Conservation (phyloP, 129 eudicot genomes). For the Artemisia tridentata region DNA sequence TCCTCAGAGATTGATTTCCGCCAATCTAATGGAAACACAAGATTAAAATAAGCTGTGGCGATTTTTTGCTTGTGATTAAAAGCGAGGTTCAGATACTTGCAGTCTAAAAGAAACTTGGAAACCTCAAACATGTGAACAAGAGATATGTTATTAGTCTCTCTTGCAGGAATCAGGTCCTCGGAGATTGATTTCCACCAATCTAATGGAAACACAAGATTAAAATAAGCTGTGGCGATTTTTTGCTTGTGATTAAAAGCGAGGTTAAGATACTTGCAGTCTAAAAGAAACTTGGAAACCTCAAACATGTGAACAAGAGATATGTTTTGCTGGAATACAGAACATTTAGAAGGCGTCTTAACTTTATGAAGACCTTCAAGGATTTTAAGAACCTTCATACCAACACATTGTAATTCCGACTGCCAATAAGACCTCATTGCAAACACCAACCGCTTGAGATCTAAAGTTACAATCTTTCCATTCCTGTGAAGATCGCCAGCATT, state of each 20-base stretch:
- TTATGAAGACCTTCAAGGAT: conserved; percentile 34
- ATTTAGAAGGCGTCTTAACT: not conserved
- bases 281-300: conserved; percentile 38
- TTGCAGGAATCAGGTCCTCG: conserved; percentile 28
- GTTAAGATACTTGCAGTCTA: conserved; percentile 19
- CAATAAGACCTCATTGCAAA: conserved; percentile 38
- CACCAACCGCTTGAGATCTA: conserved; percentile 39
- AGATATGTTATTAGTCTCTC: conserved; percentile 31
- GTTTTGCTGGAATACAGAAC: conserved; percentile 23
- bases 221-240: conserved; percentile 19
- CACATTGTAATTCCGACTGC: conserved; percentile 37
- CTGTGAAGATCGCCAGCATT: conserved; percentile 28
- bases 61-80: not conserved
- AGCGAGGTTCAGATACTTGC: conserved; percentile 4
- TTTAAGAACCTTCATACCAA: conserved; percentile 43
- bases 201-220: conserved; percentile 36
- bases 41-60: conserved; percentile 18
- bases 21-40: conserved; percentile 53
- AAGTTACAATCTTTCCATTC: conserved; percentile 28
- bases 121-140: conserved; percentile 26
- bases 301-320: conserved; percentile 29
- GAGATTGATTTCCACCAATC: conserved; percentile 42
- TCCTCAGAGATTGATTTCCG: conserved; percentile 26
- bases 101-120: conserved; percentile 35
- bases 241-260: conserved; percentile 1